phyloP scores from a whole-genome alignment of 2,329 filamentous ascomycete genomes.

The Fusarium aywerte region DNA sequence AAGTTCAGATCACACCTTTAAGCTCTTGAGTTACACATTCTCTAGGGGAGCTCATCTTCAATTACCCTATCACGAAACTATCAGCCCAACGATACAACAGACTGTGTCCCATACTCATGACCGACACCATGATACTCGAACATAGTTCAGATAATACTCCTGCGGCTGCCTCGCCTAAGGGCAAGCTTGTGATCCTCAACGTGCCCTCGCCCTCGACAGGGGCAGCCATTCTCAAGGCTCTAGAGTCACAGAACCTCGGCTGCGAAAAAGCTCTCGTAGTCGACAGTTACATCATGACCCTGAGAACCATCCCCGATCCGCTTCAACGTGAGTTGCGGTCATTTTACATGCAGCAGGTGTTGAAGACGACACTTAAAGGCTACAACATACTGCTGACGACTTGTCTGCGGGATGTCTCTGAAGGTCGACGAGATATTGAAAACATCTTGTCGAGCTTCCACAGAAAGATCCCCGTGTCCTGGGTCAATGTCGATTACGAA shows the following conservation, averaged over 20 bases:
- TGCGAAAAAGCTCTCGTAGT: conserved; percentile 1
- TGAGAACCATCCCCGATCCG: background rate
- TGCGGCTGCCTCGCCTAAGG: background rate
- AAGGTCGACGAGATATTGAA: conserved; percentile 5
- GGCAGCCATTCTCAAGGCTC: background rate
- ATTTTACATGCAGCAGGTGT: conserved; percentile 24
- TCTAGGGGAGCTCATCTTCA: background rate
- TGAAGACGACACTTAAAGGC: conserved; percentile 8
- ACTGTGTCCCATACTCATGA: background rate
- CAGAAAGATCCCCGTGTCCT: conserved; percentile 13
- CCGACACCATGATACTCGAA: background rate
- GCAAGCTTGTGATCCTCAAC: conserved; percentile 30
- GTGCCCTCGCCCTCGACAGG: conserved; percentile 9
- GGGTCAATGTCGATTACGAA: conserved; percentile 18
- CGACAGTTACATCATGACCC: conserved; percentile 21
- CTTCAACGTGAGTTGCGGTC: conserved; percentile 1
- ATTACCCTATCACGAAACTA: background rate
- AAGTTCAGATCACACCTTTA: background rate
- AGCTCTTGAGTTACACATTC: background rate
- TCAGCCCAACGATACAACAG: background rate
- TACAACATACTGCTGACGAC: conserved; percentile 16
- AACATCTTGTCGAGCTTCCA: conserved; percentile 4
- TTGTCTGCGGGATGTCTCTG: conserved; percentile 5
- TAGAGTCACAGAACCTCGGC: background rate
- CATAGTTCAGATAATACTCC: background rate